Percentiles rank a stretch among this genome's conserved stretches.
phyloP scores from a whole-genome alignment of 352 stramenopile genomes.

The Pythium apleroticum region DNA sequence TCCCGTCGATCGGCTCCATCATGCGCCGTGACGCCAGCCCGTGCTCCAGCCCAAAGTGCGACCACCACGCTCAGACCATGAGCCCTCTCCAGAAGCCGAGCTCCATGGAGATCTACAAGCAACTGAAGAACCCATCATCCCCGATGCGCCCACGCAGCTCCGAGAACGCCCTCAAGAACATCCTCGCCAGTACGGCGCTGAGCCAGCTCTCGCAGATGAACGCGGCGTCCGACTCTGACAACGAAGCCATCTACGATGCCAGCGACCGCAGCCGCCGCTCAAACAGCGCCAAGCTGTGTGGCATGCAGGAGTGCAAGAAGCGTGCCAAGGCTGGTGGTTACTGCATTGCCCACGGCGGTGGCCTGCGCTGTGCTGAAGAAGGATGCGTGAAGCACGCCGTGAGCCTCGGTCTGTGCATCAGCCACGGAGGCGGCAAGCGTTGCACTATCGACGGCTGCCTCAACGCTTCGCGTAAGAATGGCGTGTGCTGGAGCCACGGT shows the following conservation, averaged over 20 bases:
- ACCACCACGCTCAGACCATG: constrained; percentile 28
- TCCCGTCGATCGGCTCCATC: constrained; percentile 69
- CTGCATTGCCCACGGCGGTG: constrained; percentile 81
- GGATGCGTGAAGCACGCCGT: constrained; percentile 81
- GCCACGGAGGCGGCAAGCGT: constrained; percentile 78
- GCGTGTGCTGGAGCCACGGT: constrained; percentile 80
- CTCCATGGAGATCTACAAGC: constrained; percentile 65
- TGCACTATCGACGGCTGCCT: constrained; percentile 73
- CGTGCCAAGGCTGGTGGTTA: constrained; percentile 78
- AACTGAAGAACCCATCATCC: constrained; percentile 38
- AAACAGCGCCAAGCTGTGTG: constrained; percentile 76
- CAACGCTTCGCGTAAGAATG: constrained; percentile 80
- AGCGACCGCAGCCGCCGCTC: constrained; percentile 46
- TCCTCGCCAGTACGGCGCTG: constrained; percentile 44
- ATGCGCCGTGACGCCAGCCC: constrained; percentile 54
- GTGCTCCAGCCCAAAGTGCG: constrained; percentile 25
- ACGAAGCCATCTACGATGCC: constrained; percentile 23
- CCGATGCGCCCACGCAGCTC: constrained; percentile 4
- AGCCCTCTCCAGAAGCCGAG: constrained; percentile 58
- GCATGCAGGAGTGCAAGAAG: constrained; percentile 70
- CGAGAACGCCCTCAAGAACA: constrained; percentile 39
- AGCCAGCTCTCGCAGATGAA: constrained; percentile 46
- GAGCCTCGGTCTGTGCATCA: constrained; percentile 83
- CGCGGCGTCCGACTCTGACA: constrained; percentile 29
- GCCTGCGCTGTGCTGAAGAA: constrained; percentile 68